These are phyloP conservation scores for Saprolegnia diclina DNA, from an alignment of 352 stramenopile species.

Conservation along the genomic window DNA sequence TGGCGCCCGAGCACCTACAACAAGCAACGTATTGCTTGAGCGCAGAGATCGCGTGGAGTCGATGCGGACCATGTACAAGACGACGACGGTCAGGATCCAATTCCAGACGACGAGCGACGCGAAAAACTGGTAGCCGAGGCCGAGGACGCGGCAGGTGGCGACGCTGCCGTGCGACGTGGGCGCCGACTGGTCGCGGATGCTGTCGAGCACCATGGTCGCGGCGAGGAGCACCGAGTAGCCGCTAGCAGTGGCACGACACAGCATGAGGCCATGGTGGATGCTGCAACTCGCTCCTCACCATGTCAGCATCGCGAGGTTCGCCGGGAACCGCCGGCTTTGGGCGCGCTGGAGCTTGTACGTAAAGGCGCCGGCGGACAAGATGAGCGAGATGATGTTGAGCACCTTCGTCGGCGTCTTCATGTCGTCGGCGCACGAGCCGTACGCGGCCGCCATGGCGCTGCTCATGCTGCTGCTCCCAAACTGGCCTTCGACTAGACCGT, in stretches of 20 bases:
- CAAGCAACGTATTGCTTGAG: too few species aligned
- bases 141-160: constrained; percentile 11
- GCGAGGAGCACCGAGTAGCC: constrained; percentile 1
- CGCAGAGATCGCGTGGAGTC: too few species aligned
- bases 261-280: background rate
- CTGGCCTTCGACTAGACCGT: background rate
- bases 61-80: constrained; percentile 18
- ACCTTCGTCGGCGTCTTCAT: constrained; percentile 15
- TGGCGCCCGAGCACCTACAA: constrained; percentile 15
- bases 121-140: constrained; percentile 12
- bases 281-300: background rate
- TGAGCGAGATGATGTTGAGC: constrained; percentile 15
- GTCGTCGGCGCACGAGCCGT: constrained; percentile 15
- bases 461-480: background rate
- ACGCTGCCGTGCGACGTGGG: background rate
- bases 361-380: background rate
- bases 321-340: constrained; percentile 3
- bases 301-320: constrained; percentile 11
- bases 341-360: constrained; percentile 9
- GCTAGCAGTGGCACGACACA: background rate
- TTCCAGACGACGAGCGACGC: constrained; percentile 14
- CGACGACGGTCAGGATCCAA: constrained; percentile 8
- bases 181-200: background rate
- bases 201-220: constrained; percentile 13
- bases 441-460: constrained; percentile 1